A percentile compares a stretch with the other conserved stretches of the same genome.
These are phyloP conservation scores for Puccinia hordei DNA, from an alignment of 1,284 basidiomycete genomes.

Conservation along the genomic window DNA sequence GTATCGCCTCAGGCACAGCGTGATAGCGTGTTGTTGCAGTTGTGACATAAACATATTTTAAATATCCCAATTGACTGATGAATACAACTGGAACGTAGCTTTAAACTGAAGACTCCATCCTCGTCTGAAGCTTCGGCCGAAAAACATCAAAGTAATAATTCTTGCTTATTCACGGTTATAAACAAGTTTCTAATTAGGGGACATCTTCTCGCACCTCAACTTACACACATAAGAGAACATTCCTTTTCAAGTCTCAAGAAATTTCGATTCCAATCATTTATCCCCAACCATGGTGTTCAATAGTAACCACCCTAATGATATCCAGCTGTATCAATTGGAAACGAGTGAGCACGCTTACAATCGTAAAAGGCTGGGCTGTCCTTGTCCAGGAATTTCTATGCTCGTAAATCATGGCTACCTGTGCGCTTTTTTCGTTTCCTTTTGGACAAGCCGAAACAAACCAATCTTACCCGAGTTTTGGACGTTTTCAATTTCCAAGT, in stretches of 20 bases:
- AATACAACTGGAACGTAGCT: background rate
- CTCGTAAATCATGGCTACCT: conserved; percentile 32
- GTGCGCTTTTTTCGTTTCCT: conserved; percentile 8
- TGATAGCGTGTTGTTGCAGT: background rate
- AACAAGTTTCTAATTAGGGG: background rate
- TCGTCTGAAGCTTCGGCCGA: background rate
- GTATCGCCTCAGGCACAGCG: conserved; percentile 3
- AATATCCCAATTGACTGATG: background rate
- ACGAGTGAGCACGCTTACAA: conserved; percentile 7
- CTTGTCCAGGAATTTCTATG: conserved; percentile 34
- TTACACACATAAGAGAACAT: background rate
- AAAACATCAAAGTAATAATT: background rate
- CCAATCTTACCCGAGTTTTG: background rate
- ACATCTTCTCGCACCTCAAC: background rate
- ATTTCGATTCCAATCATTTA: background rate
- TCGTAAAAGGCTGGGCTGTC: conserved; percentile 27
- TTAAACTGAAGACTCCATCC: background rate
- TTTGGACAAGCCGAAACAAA: background rate
- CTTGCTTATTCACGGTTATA: background rate
- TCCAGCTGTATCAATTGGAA: background rate
- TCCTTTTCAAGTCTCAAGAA: background rate
- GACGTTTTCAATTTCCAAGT: background rate
- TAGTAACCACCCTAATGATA: background rate
- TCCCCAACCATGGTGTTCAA: background rate
- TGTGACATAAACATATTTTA: background rate